Base-by-base conservation (phyloP, 176 grass and related monocot species). In the Bonia amplexicaulis region DNA sequence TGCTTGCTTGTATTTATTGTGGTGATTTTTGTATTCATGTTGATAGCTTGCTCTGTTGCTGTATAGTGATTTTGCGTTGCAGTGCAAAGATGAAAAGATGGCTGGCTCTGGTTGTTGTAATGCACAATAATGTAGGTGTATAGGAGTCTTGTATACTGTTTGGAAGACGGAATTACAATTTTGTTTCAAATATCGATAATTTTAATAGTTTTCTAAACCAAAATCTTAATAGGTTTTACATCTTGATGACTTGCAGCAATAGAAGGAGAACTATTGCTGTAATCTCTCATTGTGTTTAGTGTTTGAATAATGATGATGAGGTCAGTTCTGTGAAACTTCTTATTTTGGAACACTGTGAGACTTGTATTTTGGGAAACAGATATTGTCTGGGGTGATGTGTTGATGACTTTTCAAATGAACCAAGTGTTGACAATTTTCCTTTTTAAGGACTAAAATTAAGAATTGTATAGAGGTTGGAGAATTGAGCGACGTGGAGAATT, bases 51-150 rank as follows among this genome's bases (percentile, higher is more conserved):
- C 22, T 61, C 25, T 84, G 66, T 80, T 67, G 29, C 22, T 52
- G 9, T 62, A 25, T 79, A 80, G 80, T 73, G 47, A 60, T 89
- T 85, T 83, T 87, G 65, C 55, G 40, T 49, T 42, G 59, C 25
- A 29, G 69, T 80, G 42, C 23, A 26, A 62, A 69, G 35, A 57
- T 53, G 20, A 26, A 49, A 55, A 26, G 4, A 71, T 77, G 64
- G 31, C 0, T 66, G 6, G 5, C 65, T 76, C 54, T 66, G 37
- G 23, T 54, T 77, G 64, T 87, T 86, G 84, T 79, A 49, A 78
- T 49, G 65, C n/a, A 19, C 4, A 15, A 19, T 6, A 20, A 19
- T 70, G 23, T 77, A 81, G 44, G 33, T 76, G 44, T 78, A 68
- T 20, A 54, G 16, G 48, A 69, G 33, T 7, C 26, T 9, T 76